Evolutionary conservation across 164 flowering plant genomes (phyloP), one percentile per base, ranked within the genome.

Genomic region (Santalum album): DNA sequence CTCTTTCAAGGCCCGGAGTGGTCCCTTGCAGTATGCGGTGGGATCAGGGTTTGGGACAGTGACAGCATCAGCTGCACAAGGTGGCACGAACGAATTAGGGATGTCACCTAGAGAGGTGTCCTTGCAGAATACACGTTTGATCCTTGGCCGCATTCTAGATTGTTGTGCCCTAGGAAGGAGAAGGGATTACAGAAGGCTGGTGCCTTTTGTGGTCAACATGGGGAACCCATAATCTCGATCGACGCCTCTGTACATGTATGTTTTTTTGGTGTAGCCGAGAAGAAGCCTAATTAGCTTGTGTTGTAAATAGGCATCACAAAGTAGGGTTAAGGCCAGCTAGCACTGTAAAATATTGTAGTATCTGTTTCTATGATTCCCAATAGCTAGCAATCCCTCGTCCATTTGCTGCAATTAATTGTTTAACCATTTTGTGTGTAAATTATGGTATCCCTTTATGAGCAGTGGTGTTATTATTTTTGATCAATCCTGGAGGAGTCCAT

Each of bases 1-100:
- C 49, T 90, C 99, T n/a, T 87, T 90, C 46, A 89, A 87, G 68
- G 86, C 85, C 25, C 78, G 97, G 26, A 94, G 97, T 58, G 99
- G 97, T 19, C 97, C 81, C 1, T 29, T 94, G 51, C 97, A 85
- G 26, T 81, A 66, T 53, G 72, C 78, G 17, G 57, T 68, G 61
- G 90, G 78, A 0, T 55, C 80, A 6, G 84, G 75, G 6, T 69
- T 72, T 23, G 78, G 75, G 20, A 39, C 59, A 22, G 75, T 61
- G 19, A 59, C 72, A 2, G 44, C 62, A 19, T 34, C 64, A 6
- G 47, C 65, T 29, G 72, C 68, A 20, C 90, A 73, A 40, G 78
- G 66, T 14, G 64, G 67, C 39, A 48, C 67, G 6, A 51, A 60
- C 16, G 95, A 88, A 51, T 55, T 81, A 7, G 94, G 83, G 26